Conservation (phyloP, 2,329 filamentous ascomycete genomes). For the Colletotrichum ledebouriae region DNA sequence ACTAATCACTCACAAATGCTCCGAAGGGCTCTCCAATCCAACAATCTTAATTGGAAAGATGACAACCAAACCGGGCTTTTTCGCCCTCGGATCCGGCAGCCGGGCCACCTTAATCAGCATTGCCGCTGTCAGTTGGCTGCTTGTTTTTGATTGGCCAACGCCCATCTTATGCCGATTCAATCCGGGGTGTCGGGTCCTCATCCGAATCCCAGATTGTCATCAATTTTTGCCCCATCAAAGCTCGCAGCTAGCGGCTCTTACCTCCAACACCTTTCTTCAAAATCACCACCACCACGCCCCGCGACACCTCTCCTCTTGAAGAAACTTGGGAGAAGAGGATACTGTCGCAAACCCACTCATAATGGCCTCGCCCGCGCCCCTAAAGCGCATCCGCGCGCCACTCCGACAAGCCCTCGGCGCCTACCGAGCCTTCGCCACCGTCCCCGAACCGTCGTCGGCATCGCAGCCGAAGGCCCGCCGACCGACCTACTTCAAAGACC, state of each 20-base stretch:
- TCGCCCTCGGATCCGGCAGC: conserved; percentile 21
- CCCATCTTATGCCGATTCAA: conserved; percentile 41
- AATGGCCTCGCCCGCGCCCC: conserved; percentile 58
- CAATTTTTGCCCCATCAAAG: conserved; percentile 36
- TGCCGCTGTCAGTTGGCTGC: conserved; percentile 3
- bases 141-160: conserved; percentile 18
- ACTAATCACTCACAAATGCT: no score
- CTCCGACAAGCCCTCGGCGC: conserved; percentile 56
- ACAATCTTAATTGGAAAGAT: conserved; percentile 29
- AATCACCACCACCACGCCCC: not conserved
- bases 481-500: conserved; percentile 73
- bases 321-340: no score
- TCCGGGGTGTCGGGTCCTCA: conserved; percentile 34
- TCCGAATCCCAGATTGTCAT: conserved; percentile 24
- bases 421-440: conserved; percentile 61
- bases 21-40: conserved; percentile 20
- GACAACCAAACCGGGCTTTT: not conserved
- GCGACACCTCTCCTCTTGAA: no score
- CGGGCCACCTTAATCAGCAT: conserved; percentile 30
- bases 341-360: not conserved
- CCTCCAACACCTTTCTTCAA: not conserved
- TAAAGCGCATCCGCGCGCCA: conserved; percentile 59
- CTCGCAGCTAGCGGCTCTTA: not conserved
- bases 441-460: conserved; percentile 49
- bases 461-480: conserved; percentile 49